Evolutionary conservation across 176 grass and related monocot species (phyloP).

Genomic region (Pharus latifolius): DNA sequence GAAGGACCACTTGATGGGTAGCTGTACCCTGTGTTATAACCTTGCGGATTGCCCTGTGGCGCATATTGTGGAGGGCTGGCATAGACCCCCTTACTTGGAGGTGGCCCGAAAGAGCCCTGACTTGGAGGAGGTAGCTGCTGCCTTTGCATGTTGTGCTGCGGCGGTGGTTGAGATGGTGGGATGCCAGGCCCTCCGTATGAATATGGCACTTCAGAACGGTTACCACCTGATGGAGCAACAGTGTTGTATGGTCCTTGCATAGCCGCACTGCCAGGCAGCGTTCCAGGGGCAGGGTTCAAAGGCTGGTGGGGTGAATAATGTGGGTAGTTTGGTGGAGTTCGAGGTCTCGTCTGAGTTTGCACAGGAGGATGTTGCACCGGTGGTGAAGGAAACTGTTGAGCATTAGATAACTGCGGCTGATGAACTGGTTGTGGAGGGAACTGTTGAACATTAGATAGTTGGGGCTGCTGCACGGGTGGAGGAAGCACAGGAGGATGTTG

Average conservation of each 20-base stretch:
- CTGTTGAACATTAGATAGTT: constrained; percentile 26
- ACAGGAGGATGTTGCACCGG: constrained; percentile 27
- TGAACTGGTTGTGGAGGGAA: constrained; percentile 10
- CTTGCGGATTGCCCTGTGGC: constrained; percentile 32
- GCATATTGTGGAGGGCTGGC: constrained; percentile 40
- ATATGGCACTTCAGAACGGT: constrained; percentile 42
- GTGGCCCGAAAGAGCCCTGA: constrained; percentile 41
- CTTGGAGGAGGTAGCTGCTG: constrained; percentile 38
- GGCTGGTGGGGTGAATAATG: constrained; percentile 54
- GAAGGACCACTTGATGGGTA: constrained; percentile 29
- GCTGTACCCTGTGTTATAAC: constrained; percentile 29
- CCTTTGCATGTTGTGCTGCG: constrained; percentile 40
- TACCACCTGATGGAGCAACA: constrained; percentile 31
- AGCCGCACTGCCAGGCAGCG: constrained; percentile 38
- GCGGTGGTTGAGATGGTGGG: constrained; percentile 8
- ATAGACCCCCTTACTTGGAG: constrained; percentile 48
- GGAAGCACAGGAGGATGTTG: too few relatives aligned
- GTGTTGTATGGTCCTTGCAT: constrained; percentile 53
- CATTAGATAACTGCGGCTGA: constrained; percentile 33
- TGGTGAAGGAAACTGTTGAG: constrained; percentile 29
- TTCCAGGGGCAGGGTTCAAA: constrained; percentile 49
- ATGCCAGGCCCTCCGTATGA: constrained; percentile 49
- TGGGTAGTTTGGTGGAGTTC: constrained; percentile 52
- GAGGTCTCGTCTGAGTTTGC: constrained; percentile 58
- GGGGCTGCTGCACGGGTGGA: too few relatives aligned